Percentiles rank a stretch among this genome's conserved stretches.
Evolutionary conservation across 352 stramenopile species (phyloP).

Genomic region (Pythium diclinum): DNA sequence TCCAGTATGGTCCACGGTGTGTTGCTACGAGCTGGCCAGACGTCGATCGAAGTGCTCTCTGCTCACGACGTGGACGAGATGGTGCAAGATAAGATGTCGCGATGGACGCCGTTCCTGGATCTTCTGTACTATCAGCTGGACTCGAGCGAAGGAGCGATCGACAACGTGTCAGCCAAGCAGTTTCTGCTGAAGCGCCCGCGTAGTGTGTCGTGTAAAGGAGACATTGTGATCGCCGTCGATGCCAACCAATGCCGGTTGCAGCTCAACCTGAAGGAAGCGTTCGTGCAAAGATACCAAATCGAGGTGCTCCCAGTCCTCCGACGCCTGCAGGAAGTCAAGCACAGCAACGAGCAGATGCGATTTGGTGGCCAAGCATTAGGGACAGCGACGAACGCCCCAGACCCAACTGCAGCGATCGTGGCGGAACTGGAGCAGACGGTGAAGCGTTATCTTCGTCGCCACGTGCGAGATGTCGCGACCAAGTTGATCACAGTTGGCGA

Average conservation of each 20-base stretch:
- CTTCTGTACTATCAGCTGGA: conserved; percentile 57
- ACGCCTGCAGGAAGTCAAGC: conserved; percentile 60
- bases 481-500: conserved; percentile 72
- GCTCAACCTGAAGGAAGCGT: conserved; percentile 66
- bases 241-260: conserved; percentile 41
- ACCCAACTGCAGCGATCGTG: conserved; percentile 33
- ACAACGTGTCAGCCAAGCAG: conserved; percentile 44
- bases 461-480: conserved; percentile 49
- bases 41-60: conserved; percentile 36
- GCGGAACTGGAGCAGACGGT: conserved; percentile 48
- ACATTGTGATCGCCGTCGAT: conserved; percentile 68
- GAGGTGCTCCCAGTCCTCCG: conserved; percentile 62
- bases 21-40: conserved; percentile 37
- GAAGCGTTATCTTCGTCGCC: conserved; percentile 50
- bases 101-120: conserved; percentile 64
- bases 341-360: conserved; percentile 34
- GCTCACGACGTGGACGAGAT: conserved; percentile 55
- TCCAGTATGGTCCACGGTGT: conserved; percentile 59
- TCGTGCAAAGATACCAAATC: conserved; percentile 59
- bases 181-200: conserved; percentile 44
- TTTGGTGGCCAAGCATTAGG: not conserved
- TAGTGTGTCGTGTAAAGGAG: conserved; percentile 33
- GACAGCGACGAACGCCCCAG: not conserved
- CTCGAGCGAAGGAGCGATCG: conserved; percentile 14
- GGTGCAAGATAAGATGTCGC: conserved; percentile 32